Base-by-base conservation (phyloP, 352 stramenopile genomes). In the Lagenidium sp. region DNA sequence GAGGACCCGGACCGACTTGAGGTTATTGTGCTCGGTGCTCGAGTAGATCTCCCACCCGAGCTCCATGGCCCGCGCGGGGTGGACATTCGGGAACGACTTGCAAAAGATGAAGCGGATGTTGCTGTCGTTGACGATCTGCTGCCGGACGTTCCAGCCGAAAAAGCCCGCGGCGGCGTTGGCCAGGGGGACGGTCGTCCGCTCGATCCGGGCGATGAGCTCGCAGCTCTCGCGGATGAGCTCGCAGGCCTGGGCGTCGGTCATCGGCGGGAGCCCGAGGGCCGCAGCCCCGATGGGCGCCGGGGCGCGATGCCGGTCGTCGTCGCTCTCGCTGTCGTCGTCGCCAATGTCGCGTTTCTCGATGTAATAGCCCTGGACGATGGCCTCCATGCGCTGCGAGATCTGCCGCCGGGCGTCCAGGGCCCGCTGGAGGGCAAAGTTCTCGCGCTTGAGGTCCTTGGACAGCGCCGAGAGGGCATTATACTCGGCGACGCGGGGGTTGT, bases 221-320 rank as follows among this genome's bases (percentile, higher is more conserved):
- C 80, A 84, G 50, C 71, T 82, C 12, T 47, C 60, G 22, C 65
- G 70, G 40, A 82, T 77, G 30, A 67, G 41, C 13, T 67, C 68
- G 32, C 77, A 73, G 6, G 67, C 60, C 41, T 79, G 55, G 30
- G 63, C 50, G 25, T 82, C 64, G 5, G 72, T 79, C 51, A 85
- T 75, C 0, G 66, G 62, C 20, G 59, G 46, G 42, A 70, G 82
- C 15, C 74, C 55, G 44, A 66, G 63, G 15, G 66, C 39, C 15
- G 51, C 52, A n/a, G n/a, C n/a, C n/a, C n/a, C n/a, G n/a, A n/a
- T n/a, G n/a, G n/a, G n/a, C n/a, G n/a, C n/a, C n/a, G n/a, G n/a
- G n/a, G n/a, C n/a, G n/a, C 50, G 28, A 84, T 50, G 36, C 60
- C 65, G 6, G n/a, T n/a, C n/a, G n/a, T n/a, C n/a, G n/a, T n/a